Percentiles rank a stretch among this genome's conserved stretches.
Evolutionary conservation across 1,139 yeast species (phyloP).

Genomic region (Geotrichum australiense): DNA sequence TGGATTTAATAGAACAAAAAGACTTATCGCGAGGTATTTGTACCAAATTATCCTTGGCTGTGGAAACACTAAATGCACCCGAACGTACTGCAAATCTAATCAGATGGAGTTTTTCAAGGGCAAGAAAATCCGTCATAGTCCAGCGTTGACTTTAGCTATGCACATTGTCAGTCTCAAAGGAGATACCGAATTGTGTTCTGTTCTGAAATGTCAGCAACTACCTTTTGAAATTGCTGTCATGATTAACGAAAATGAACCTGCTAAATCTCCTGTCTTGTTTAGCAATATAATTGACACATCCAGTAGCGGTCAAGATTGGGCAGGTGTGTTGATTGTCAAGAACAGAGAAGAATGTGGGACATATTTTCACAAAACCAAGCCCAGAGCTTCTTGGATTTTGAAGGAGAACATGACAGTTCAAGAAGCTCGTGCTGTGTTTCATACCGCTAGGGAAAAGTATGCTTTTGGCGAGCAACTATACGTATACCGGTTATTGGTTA

Average conservation of each 20-base stretch:
- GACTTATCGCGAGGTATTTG: constrained; percentile 20
- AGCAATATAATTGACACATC: no score
- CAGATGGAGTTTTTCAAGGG: constrained; percentile 19
- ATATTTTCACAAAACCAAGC: no score
- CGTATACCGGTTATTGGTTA: constrained; percentile 4
- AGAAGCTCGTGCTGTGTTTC: no score
- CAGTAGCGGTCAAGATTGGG: no score
- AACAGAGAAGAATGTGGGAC: no score
- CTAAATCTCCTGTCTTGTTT: no score
- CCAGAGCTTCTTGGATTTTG: no score
- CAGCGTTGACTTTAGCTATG: constrained; percentile 23
- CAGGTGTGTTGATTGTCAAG: no score
- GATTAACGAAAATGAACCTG: constrained; percentile 17
- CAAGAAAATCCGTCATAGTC: constrained; percentile 11
- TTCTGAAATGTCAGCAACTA: constrained; percentile 8
- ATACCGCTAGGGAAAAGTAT: neutral
- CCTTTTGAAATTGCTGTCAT: constrained; percentile 11
- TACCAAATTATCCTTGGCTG: constrained; percentile 25
- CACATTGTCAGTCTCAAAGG: constrained; percentile 21
- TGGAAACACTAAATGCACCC: constrained; percentile 19
- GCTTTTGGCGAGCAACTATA: constrained; percentile 1
- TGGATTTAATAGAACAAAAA: constrained; percentile 10
- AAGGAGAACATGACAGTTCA: no score
- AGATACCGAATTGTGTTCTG: constrained; percentile 18
- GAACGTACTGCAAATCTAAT: constrained; percentile 21